Base-by-base conservation (phyloP, 352 stramenopile species). In the Phytophthora litchii region DNA sequence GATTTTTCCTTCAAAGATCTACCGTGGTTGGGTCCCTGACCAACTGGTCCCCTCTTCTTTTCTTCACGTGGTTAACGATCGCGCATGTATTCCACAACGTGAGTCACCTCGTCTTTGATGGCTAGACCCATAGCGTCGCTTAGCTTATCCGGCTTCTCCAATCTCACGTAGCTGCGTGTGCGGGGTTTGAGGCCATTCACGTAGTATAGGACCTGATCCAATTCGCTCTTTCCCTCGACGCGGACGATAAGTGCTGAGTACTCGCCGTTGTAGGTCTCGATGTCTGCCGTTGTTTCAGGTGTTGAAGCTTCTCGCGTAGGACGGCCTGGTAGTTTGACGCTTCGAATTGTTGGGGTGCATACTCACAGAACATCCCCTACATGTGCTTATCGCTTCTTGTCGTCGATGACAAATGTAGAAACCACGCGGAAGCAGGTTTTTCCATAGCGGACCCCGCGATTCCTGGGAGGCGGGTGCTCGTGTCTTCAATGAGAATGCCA, bases 251-350 rank as follows among this genome's bases (percentile, higher is more conserved):
- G 42, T 20, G 23, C 42, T 14, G 42, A 36, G 4, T 49, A 49
- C 23, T 49, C 42, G 7, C 42, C 42, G 4, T 37, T 49, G 42
- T 36, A 34, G 3, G 29, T 12, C 29, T 34, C 29, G 29, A 34
- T 34, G 7, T 34, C 29, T 11, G 29, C 29, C 6, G 23, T 49
- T 49, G 23, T 6, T 36, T 35, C 3, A 37, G 42, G 0, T 21
- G 42, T 14, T 49, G 42, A 23, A 49, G 14, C 23, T 49, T 49
- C 42, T 49, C 42, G 9, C 44, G 27, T 7, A 51, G 44, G 4
- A 51, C 44, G 7, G 16, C 25, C 36, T 51, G 42, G 42, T 49
- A 36, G 42, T 49, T 47, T 12, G 42, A 49, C 42, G 42, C 42
- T 13, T 36, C 42, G 42, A 49, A 49, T 12, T 49, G 42, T 49